Evolutionary conservation across 192 early-diverging fungal species (phyloP).

Genomic region (Gamsiella multidivaricata): DNA sequence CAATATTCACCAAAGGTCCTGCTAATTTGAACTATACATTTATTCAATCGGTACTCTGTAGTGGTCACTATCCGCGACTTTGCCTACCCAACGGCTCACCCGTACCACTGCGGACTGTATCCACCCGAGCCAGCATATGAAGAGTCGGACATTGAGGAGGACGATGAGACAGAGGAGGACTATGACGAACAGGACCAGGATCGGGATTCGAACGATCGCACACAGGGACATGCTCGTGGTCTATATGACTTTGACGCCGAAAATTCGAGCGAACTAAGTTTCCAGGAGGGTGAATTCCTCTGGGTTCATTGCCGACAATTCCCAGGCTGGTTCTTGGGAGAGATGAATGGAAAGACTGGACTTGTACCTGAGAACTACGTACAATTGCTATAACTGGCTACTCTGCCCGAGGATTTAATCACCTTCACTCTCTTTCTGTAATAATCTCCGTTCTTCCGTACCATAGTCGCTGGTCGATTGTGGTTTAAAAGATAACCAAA

Average conservation of each 20-base stretch:
- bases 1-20: not conserved
- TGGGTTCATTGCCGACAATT: slow-evolving; percentile 79
- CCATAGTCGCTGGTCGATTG: slow-evolving; percentile 25
- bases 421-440: too few relatives aligned
- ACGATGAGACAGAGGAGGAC: slow-evolving; percentile 19
- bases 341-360: slow-evolving; percentile 70
- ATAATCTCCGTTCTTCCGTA: not conserved
- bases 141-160: slow-evolving; percentile 40
- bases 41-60: slow-evolving; percentile 4
- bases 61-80: slow-evolving; percentile 58
- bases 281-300: slow-evolving; percentile 71
- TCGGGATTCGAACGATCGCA: slow-evolving; percentile 53
- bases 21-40: not conserved
- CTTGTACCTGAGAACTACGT: slow-evolving; percentile 85
- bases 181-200: slow-evolving; percentile 14
- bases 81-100: slow-evolving; percentile 56
- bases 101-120: slow-evolving; percentile 50
- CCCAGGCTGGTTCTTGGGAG: slow-evolving; percentile 81
- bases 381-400: slow-evolving; percentile 65
- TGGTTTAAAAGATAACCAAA: too few relatives aligned
- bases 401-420: too few relatives aligned
- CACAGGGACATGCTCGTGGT: slow-evolving; percentile 64
- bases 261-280: slow-evolving; percentile 72
- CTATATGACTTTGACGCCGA: slow-evolving; percentile 83
- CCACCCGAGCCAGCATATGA: slow-evolving; percentile 43